Conservation (phyloP, 768 basidiomycete genomes). For the Plicaturopsis crispa region DNA sequence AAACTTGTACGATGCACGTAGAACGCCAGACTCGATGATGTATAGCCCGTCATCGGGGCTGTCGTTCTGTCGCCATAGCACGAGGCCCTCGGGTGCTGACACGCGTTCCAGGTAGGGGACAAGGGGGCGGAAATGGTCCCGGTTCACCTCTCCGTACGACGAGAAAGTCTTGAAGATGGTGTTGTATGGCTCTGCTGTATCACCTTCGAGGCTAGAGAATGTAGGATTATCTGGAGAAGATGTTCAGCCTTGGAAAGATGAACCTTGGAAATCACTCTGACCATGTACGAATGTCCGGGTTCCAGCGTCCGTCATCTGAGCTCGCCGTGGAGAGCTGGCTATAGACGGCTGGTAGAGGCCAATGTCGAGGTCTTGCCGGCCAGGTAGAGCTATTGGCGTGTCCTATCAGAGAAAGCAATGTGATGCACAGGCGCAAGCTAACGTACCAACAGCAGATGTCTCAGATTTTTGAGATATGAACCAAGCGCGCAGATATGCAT, state of each 20-base stretch:
- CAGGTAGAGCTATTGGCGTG: slow-evolving; percentile 40
- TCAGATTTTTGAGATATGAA: slow-evolving; percentile 61
- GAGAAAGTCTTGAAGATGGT: slow-evolving; percentile 78
- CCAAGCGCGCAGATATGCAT: slow-evolving; percentile 82
- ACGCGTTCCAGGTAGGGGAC: slow-evolving; percentile 64
- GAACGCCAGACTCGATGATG: slow-evolving; percentile 80
- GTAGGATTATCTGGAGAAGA: slow-evolving; percentile 66
- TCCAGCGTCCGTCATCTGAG: slow-evolving; percentile 65
- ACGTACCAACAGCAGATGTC: slow-evolving; percentile 35
- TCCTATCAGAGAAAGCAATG: background rate
- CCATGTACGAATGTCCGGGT: slow-evolving; percentile 61
- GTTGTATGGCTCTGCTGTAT: slow-evolving; percentile 54
- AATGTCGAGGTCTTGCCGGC: slow-evolving; percentile 44
- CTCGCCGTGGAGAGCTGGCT: slow-evolving; percentile 56
- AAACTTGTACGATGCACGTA: slow-evolving; percentile 79
- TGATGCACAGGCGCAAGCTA: slow-evolving; percentile 4
- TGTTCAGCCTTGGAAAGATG: slow-evolving; percentile 21
- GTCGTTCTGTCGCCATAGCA: slow-evolving; percentile 77
- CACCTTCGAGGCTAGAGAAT: slow-evolving; percentile 16
- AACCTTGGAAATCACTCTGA: slow-evolving; percentile 16
- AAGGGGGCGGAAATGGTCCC: slow-evolving; percentile 53
- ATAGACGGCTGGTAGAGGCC: slow-evolving; percentile 31
- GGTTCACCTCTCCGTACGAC: slow-evolving; percentile 54
- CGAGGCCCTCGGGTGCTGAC: slow-evolving; percentile 43
- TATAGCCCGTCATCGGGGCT: slow-evolving; percentile 78